Base-by-base conservation (phyloP, 352 stramenopile genomes). In the Aphanomyces stellatus region DNA sequence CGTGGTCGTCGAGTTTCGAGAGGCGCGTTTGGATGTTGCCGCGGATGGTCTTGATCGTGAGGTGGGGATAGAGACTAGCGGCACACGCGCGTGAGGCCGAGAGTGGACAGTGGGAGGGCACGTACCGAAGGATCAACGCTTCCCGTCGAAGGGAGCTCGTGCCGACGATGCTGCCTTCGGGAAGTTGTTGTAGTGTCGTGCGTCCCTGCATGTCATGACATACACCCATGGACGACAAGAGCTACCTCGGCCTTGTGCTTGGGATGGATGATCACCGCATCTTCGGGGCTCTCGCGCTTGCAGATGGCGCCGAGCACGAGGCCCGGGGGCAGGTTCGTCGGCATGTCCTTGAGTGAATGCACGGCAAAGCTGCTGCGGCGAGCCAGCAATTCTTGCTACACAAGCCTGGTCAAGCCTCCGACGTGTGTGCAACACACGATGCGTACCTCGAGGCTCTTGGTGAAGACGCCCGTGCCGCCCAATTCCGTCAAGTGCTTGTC, bases 311-410 rank as follows among this genome's bases (percentile, higher is more conserved):
- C 86, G 27, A 96, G 76, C 53, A 93, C 77, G 35, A 96, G 83
- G 7, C 85, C 86, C 7, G 79, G 48, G 0, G 88, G 88, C 11
- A 96, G 78, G 40, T 72, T 80, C 61, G 86, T 96, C 5, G 88
- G 86, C 86, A 96, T 94, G 61, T 96, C 88, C 68, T 96, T 96
- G 15, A 96, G 75, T 34, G 83, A 96, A 72, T 96, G 88, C 19
- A 96, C 88, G 1, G 86, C 88, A n/a, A 93, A 90, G 64, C 85
- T 82, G 49, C 75, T 82, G 1, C 75, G 77, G 24, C 83, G 79
- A 15, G 73, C 66, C 13, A 94, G 63, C 59, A 96, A 71, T 10
- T 82, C 79, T 40, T 90, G 79, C 75, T 85, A 62, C 30, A 8
- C 49, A 30, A 34, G 13, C n/a, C 15, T 22, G 25, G 19, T 15